A percentile compares a stretch with the other conserved stretches of the same genome.
Conservation (phyloP, 345 rosid genomes). For the Gossypium longicalyx region DNA sequence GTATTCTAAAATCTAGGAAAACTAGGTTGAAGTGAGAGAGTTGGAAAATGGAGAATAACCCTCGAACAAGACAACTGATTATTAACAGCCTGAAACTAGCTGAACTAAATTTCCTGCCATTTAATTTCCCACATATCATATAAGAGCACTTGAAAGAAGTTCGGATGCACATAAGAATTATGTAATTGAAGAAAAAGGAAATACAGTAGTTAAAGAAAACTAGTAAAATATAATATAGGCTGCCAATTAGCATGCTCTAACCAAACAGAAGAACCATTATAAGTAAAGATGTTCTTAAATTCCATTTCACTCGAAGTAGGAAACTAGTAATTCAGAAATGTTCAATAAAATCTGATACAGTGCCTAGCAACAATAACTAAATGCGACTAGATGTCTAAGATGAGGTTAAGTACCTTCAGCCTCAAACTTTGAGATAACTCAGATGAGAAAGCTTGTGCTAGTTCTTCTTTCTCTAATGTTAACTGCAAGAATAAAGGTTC, state of each 20-base stretch:
- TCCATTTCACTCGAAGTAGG: no score
- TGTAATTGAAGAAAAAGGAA: background rate
- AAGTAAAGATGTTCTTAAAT: background rate
- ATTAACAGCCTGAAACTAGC: no score
- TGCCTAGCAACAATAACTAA: background rate
- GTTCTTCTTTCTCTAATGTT: conserved; percentile 81
- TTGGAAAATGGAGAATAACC: no score
- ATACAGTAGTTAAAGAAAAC: background rate
- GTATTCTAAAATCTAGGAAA: no score
- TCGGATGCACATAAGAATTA: background rate
- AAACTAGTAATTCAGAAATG: background rate
- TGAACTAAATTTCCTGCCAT: no score
- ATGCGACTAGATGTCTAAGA: background rate
- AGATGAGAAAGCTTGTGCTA: conserved; percentile 66
- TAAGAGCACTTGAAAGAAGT: background rate
- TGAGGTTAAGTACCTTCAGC: conserved; percentile 52
- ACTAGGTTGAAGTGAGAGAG: no score
- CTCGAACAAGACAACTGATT: no score
- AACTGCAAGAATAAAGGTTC: conserved; percentile 46
- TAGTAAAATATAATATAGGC: background rate
- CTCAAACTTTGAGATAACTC: conserved; percentile 64
- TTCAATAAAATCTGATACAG: background rate
- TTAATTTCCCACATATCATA: background rate
- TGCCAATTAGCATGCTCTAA: background rate
- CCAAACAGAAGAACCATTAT: background rate